Conservation (phyloP, 805 yeast species). For the Yamadazyma paraphyllophila region DNA sequence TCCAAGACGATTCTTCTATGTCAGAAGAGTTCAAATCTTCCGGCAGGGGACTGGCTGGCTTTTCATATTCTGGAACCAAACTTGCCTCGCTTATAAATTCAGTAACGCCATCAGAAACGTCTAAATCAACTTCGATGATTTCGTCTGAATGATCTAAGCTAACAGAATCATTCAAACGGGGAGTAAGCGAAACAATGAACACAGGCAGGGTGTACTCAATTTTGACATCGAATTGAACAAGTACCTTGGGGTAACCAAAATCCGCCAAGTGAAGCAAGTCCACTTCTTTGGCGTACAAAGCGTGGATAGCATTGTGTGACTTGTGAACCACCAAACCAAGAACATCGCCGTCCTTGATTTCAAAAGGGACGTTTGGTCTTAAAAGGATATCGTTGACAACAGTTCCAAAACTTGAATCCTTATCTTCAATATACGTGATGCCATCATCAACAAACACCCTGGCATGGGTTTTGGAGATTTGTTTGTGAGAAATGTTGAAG, state of each 20-base stretch:
- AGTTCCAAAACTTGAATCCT: slow-evolving; percentile 40
- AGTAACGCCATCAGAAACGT: background rate
- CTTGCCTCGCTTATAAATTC: background rate
- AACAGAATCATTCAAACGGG: no score
- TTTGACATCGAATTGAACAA: background rate
- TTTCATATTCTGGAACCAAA: no score
- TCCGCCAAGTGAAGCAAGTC: no score
- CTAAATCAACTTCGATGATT: background rate
- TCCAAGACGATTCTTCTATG: no score
- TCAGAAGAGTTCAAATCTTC: no score
- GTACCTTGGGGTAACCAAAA: background rate
- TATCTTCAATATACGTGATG: slow-evolving; percentile 25
- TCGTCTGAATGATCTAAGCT: background rate
- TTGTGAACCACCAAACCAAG: slow-evolving; percentile 32
- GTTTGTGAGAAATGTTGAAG: slow-evolving; percentile 31
- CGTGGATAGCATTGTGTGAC: background rate
- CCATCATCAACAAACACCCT: slow-evolving; percentile 18
- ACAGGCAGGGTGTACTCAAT: no score
- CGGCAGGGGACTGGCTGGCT: no score
- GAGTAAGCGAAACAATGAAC: no score
- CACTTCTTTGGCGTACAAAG: no score
- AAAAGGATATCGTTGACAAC: slow-evolving; percentile 27
- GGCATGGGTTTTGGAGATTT: slow-evolving; percentile 41
- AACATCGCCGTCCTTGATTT: slow-evolving; percentile 23
- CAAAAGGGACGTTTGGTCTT: slow-evolving; percentile 16